Evolutionary conservation across 1,284 basidiomycete genomes (phyloP).

Genomic region (Ustilago curta): DNA sequence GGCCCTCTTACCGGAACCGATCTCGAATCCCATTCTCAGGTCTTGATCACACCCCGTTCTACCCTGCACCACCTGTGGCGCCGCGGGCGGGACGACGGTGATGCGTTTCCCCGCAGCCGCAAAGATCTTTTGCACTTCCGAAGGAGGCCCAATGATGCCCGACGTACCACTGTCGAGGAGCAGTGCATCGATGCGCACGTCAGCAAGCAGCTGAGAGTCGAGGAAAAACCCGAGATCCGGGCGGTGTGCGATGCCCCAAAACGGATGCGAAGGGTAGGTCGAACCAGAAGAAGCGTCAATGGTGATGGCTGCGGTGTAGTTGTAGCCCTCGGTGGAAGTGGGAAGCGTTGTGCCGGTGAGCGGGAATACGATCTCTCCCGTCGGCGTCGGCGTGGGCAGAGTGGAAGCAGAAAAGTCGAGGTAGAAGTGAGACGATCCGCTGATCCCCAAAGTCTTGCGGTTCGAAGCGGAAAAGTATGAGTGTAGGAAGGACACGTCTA

Average conservation of each 20-base stretch:
- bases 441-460: slow-evolving; percentile 17
- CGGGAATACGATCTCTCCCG: slow-evolving; percentile 34
- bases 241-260: slow-evolving; percentile 43
- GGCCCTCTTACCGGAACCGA: slow-evolving; percentile 3
- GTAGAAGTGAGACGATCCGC: slow-evolving; percentile 26
- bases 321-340: background rate
- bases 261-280: slow-evolving; percentile 19
- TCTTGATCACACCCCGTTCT: background rate
- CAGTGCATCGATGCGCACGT: slow-evolving; percentile 29
- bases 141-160: slow-evolving; percentile 28
- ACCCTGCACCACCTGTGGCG: slow-evolving; percentile 1
- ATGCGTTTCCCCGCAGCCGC: background rate
- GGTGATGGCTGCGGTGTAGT: background rate
- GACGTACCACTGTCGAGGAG: slow-evolving; percentile 38
- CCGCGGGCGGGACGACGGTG: background rate
- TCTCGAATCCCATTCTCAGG: slow-evolving; percentile 12
- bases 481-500: slow-evolving; percentile 27
- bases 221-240: slow-evolving; percentile 20
- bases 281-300: slow-evolving; percentile 22
- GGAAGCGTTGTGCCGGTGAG: slow-evolving; percentile 17
- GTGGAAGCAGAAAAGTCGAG: slow-evolving; percentile 8
- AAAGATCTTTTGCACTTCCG: slow-evolving; percentile 35
- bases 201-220: background rate
- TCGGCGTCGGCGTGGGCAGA: background rate
- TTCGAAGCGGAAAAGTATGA: slow-evolving; percentile 14